Conservation (phyloP, 306 rosid genomes). For the Oxytropis ochrocephala region DNA sequence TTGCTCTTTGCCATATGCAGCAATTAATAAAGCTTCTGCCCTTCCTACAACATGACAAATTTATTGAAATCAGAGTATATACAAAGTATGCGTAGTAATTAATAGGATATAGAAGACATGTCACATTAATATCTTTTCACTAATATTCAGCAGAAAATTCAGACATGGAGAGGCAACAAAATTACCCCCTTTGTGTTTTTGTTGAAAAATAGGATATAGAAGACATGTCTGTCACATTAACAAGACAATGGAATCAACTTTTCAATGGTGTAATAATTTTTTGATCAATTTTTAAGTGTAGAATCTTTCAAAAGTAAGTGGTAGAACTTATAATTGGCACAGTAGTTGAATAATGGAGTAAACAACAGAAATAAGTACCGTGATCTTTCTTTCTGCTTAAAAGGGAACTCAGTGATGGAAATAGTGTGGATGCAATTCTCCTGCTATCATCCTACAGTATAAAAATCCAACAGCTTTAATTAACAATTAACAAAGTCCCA, state of each 20-base stretch:
- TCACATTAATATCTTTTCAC: neutral
- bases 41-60: conserved; percentile 53
- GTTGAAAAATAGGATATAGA: neutral
- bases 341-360: conserved; percentile 1
- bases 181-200: neutral
- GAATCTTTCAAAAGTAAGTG: neutral
- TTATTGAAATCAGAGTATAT: neutral
- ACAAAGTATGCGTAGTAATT: neutral
- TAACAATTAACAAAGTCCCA: conserved; percentile 13
- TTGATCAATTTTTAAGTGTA: neutral
- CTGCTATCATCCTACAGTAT: conserved; percentile 76
- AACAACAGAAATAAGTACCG: conserved; percentile 40
- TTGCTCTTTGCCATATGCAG: conserved; percentile 74
- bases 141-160: neutral
- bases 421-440: conserved; percentile 64
- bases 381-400: conserved; percentile 80
- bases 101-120: too few relatives aligned
- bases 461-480: conserved; percentile 5
- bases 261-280: neutral
- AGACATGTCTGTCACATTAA: neutral
- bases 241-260: neutral
- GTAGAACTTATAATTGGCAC: neutral
- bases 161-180: too few relatives aligned
- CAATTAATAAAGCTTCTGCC: conserved; percentile 94
- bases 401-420: conserved; percentile 63